Conservation (phyloP, 495 filamentous ascomycete species). For the Aspergillus campestris region DNA sequence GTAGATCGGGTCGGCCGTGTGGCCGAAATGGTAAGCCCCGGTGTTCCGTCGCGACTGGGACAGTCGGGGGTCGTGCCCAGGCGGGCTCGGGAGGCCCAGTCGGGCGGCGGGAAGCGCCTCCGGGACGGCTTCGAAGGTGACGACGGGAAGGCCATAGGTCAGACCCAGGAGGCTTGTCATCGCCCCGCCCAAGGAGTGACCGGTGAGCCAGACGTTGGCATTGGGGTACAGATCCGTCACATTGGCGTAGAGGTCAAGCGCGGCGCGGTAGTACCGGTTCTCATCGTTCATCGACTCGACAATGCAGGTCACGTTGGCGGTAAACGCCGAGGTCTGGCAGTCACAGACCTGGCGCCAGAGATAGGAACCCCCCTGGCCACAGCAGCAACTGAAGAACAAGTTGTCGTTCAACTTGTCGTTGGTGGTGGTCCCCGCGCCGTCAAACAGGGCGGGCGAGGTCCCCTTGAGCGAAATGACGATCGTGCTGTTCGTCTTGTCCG, state of each 20-base stretch:
- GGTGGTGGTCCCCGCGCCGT: constrained; percentile 88
- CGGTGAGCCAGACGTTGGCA: constrained; percentile 77
- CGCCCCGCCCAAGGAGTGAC: constrained; percentile 86
- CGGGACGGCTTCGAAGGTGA: constrained; percentile 85
- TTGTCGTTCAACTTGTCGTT: constrained; percentile 98
- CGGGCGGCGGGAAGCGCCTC: constrained; percentile 82
- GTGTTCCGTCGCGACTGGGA: constrained; percentile 64
- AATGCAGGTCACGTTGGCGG: constrained; percentile 87
- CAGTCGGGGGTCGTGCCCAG: constrained; percentile 57
- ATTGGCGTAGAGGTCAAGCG: constrained; percentile 81
- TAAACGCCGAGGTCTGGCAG: constrained; percentile 74
- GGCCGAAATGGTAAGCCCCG: constrained; percentile 86
- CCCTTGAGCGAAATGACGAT: constrained; percentile 90
- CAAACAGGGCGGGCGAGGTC: constrained; percentile 82
- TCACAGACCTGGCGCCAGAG: constrained; percentile 88
- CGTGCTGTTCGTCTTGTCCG: constrained; percentile 74
- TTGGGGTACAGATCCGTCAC: constrained; percentile 82
- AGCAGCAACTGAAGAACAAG: constrained; percentile 95
- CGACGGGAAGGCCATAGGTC: constrained; percentile 78
- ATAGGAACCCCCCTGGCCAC: constrained; percentile 80
- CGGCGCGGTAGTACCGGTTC: constrained; percentile 83
- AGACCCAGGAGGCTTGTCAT: constrained; percentile 78
- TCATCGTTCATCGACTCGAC: constrained; percentile 63
- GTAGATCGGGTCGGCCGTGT: constrained; percentile 91
- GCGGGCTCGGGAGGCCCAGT: constrained; percentile 79